Evolutionary conservation across 1,139 yeast species (phyloP), one percentile per base, ranked within the genome.

Genomic region (Suhomyces maxii): DNA sequence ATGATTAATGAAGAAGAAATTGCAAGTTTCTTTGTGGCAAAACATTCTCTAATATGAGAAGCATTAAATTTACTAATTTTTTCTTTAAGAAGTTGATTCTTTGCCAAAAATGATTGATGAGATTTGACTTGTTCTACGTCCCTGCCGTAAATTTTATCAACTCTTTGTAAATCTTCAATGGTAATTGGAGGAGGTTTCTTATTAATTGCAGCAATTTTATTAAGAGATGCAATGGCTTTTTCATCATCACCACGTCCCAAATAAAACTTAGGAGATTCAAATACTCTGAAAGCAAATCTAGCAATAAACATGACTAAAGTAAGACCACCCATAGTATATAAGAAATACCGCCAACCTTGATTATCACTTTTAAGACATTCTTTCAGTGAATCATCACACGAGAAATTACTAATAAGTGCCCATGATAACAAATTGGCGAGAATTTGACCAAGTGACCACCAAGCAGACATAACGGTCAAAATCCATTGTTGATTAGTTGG

Each of bases 391-490:
- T 59, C 61, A 31, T 52, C 55, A 57, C 78, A 73, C 7, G 76
- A 69, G 48, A 52, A 73, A 51, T 70, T 72, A 7, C 71, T 57
- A 31, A 73, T 65, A 35, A 73, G 61, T 1, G 68, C 77, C 77
- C 77, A 72, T 10, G 75, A 62, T 14, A 73, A 50, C 35, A 72
- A 60, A 41, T 69, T 72, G 28, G 76, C 68, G 18, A 71, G 55
- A 18, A 72, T 55, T 52, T 73, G 78, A 7, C 77, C 77, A 36
- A 72, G 52, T 3, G 77, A 69, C 79, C 78, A 73, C 73, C 75
- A 73, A 8, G 61, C 57, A 4, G 75, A 67, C 76, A 73, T 70
- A 26, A 69, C 72, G 0, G 77, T 71, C 49, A 73, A 64, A 7
- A 73, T 53, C 74, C 75, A 73, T 46, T 69, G 70, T 40, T 73